A percentile compares a stretch with the other conserved stretches of the same genome.
Evolutionary conservation across 371 early-diverging fungal genomes (phyloP).

Genomic region (Actinomortierella ambigua): DNA sequence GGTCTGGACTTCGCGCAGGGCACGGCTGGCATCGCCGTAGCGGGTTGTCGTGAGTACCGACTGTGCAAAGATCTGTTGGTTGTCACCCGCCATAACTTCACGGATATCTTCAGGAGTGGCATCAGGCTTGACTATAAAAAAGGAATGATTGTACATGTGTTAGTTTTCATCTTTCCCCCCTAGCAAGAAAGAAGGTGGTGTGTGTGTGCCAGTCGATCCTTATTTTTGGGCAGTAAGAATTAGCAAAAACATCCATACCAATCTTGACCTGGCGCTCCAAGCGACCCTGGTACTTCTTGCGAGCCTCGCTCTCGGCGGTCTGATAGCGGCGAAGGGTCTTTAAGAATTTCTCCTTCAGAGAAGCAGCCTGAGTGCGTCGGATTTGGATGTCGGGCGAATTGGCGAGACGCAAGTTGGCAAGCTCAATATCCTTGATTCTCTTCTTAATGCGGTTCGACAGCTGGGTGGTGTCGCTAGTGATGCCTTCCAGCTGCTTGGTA

Average conservation of each 20-base stretch:
- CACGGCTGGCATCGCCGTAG: constrained; percentile 80
- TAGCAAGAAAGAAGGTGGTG: not conserved
- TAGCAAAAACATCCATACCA: constrained; percentile 64
- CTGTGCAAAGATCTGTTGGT: constrained; percentile 84
- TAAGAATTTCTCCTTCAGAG: constrained; percentile 81
- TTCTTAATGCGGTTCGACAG: constrained; percentile 66
- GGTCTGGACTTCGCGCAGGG: constrained; percentile 83
- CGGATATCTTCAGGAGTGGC: constrained; percentile 86
- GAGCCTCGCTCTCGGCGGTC: constrained; percentile 78
- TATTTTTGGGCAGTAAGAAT: too few species aligned
- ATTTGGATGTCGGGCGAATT: constrained; percentile 30
- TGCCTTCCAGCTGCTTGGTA: constrained; percentile 66
- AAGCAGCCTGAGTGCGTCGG: constrained; percentile 60
- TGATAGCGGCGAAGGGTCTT: constrained; percentile 84
- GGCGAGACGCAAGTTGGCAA: constrained; percentile 29
- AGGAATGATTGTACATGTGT: not conserved
- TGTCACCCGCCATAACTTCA: constrained; percentile 74
- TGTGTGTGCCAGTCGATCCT: too few species aligned
- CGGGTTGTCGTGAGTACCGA: constrained; percentile 80
- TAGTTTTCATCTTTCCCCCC: too few species aligned
- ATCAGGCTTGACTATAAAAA: not conserved
- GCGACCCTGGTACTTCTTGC: constrained; percentile 82
- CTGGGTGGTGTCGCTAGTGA: constrained; percentile 69
- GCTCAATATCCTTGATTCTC: constrained; percentile 59
- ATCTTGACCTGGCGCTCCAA: constrained; percentile 87